Evolutionary conservation across 2,329 filamentous ascomycete species (phyloP), one percentile per base, ranked within the genome.

Genomic region (Talaromyces funiculosus): DNA sequence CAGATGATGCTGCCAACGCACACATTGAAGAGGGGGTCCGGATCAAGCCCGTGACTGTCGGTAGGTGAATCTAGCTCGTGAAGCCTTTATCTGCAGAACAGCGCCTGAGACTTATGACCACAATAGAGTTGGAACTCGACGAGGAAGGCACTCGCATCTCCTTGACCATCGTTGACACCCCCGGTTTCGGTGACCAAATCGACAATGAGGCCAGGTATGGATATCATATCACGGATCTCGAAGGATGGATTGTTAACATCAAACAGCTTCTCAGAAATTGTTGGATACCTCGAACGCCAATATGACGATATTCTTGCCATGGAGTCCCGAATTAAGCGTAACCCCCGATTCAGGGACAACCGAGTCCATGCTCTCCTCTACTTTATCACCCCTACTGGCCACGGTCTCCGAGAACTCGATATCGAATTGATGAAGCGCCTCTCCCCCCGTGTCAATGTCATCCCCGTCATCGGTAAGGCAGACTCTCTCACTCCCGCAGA

Each of bases 261-360:
- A 12, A 61, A 60, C 67, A 96, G 92, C 81, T 99, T 99, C 77
- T 89, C 89, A 70, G 94, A 97, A 80, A 99, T 99, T 72, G 92
- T 96, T 69, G 93, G 92, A 69, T 97, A 96, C 80, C 90, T 99
- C 72, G 94, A 99, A 84, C 87, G 93, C 81, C 93, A 99, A 86
- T 97, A 97, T 79, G 94, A 99, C 79, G 92, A 97, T 77, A 97
- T 99, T 83, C 86, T 99, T 70, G 93, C 94, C 64, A 93, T 97
- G 82, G 94, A 99, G 82, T 97, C 94, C 72, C 91, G 94, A 83
- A 99, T 99, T 84, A 99, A 99, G 90, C 94, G 94, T 92, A 99
- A 99, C 83, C 94, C 94, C 70, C 88, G 94, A 73, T 99, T 99
- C 89, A 89, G 94, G 74, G 94, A 99, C 81, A 97, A 99, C 82